phyloP scores from a whole-genome alignment of 2,329 filamentous ascomycete genomes.

The Monosporascus sp. region DNA sequence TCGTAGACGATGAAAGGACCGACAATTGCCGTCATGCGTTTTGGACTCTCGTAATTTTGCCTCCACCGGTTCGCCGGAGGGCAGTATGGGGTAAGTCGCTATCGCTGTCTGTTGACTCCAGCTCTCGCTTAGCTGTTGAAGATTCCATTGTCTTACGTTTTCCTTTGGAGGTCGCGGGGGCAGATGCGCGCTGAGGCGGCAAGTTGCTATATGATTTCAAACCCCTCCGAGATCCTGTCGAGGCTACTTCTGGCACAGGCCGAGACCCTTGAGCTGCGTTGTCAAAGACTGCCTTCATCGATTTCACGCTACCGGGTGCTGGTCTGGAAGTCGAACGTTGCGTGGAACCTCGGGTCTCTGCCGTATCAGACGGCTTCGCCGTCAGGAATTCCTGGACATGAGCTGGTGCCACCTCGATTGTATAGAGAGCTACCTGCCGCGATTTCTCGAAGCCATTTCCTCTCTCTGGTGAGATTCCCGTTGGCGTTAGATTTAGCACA shows the following conservation, averaged over 20 bases:
- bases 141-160: neutral
- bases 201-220: conserved; percentile 14
- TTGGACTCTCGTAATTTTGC: neutral
- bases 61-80: neutral
- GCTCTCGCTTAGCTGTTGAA: neutral
- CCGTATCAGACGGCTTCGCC: conserved; percentile 1
- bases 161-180: neutral
- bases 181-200: conserved; percentile 6
- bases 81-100: neutral
- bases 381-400: conserved; percentile 4
- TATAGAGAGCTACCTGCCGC: conserved; percentile 1
- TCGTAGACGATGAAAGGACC: neutral
- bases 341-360: conserved; percentile 2
- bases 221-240: conserved; percentile 4
- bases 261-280: conserved; percentile 23
- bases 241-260: conserved; percentile 5
- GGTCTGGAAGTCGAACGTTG: conserved; percentile 21
- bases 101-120: neutral
- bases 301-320: conserved; percentile 34
- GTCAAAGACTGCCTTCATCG: conserved; percentile 50
- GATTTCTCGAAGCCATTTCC: conserved; percentile 10
- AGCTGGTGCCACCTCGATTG: neutral
- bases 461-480: conserved; percentile 8
- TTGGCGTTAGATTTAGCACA: conserved; percentile 7
- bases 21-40: neutral